Evolutionary conservation across 306 rosid species (phyloP).

Genomic region (Cercis canadensis): DNA sequence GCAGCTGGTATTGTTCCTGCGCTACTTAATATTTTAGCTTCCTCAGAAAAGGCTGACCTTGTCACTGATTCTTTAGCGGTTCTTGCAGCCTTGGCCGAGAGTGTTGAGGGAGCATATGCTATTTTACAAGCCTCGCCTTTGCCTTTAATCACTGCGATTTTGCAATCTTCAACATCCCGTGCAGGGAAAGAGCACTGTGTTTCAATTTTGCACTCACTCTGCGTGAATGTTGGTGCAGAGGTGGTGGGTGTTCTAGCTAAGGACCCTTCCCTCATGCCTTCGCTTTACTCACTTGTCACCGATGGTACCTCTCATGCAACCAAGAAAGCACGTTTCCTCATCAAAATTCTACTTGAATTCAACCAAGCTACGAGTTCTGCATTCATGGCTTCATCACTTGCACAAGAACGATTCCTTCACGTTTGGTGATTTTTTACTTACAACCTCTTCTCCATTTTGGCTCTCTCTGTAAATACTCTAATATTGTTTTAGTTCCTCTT

Average conservation of each 20-base stretch:
- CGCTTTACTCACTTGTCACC: conserved; percentile 60
- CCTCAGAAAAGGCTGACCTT: conserved; percentile 56
- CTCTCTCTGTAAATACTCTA: conserved; percentile 14
- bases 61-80: conserved; percentile 61
- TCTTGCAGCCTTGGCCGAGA: conserved; percentile 65
- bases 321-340: conserved; percentile 73
- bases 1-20: conserved; percentile 58
- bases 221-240: conserved; percentile 60
- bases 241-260: conserved; percentile 55
- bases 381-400: conserved; percentile 42
- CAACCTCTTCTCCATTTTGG: neutral
- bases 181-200: conserved; percentile 66
- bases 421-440: conserved; percentile 40
- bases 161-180: conserved; percentile 37
- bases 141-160: conserved; percentile 34
- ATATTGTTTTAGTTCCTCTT: neutral
- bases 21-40: conserved; percentile 49
- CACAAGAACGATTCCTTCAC: conserved; percentile 42
- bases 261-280: conserved; percentile 57
- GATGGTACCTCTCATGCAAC: conserved; percentile 60
- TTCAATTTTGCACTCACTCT: conserved; percentile 62
- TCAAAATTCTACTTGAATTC: conserved; percentile 63
- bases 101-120: conserved; percentile 54
- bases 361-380: conserved; percentile 47
- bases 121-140: conserved; percentile 47